phyloP scores from a whole-genome alignment of 352 stramenopile genomes.

The Globisporangium mamillatum region DNA sequence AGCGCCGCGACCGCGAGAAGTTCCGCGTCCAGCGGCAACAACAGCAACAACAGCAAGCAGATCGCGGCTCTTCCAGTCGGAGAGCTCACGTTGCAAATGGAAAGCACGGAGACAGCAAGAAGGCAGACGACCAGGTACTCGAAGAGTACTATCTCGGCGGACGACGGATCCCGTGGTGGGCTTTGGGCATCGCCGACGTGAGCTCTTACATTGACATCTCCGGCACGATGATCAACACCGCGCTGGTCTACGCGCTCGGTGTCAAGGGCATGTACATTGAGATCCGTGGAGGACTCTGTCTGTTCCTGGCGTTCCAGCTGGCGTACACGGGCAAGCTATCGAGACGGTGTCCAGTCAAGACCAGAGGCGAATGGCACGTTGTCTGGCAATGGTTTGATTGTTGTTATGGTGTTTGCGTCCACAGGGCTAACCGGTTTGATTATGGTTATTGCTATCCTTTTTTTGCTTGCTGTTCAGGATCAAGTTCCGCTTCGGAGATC shows the following conservation, averaged over 20 bases:
- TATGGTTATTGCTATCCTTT: constrained; percentile 1
- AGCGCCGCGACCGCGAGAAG: constrained; percentile 41
- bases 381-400: background rate
- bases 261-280: constrained; percentile 86
- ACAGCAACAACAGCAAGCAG: constrained; percentile 17
- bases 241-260: constrained; percentile 75
- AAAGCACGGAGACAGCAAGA: constrained; percentile 14
- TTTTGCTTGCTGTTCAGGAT: constrained; percentile 39
- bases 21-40: constrained; percentile 23
- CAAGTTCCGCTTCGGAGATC: constrained; percentile 73
- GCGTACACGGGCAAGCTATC: constrained; percentile 80
- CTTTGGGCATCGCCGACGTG: constrained; percentile 69
- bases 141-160: constrained; percentile 79
- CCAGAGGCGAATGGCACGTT: constrained; percentile 64
- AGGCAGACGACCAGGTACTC: constrained; percentile 33
- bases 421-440: background rate
- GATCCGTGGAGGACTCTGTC: constrained; percentile 68
- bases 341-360: constrained; percentile 71
- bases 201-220: constrained; percentile 87
- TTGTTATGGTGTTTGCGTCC: background rate
- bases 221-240: constrained; percentile 84
- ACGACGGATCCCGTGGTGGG: constrained; percentile 67
- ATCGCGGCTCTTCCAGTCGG: background rate
- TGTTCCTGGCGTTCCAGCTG: constrained; percentile 79
- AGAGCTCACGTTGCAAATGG: background rate